Percentiles rank a stretch among this genome's conserved stretches.
Conservation (phyloP, 345 rosid genomes). For the Theobroma cacao region DNA sequence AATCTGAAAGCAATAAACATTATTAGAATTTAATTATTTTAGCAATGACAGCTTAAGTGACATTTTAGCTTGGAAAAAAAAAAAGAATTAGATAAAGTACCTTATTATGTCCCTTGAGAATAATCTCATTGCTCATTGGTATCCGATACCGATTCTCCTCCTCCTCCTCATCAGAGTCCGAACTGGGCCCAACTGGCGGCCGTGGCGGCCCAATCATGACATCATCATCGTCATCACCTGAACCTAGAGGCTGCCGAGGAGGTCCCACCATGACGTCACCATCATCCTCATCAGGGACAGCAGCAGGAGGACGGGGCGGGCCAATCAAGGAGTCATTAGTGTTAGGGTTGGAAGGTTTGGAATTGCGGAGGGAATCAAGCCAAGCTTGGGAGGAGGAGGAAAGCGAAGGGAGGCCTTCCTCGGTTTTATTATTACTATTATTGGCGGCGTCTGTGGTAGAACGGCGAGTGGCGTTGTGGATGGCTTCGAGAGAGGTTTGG, state of each 20-base stretch:
- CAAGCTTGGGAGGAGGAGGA: conserved; percentile 57
- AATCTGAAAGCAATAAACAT: conserved; percentile 39
- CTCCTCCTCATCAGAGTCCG: conserved; percentile 49
- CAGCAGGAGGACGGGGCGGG: conserved; percentile 30
- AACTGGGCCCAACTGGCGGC: conserved; percentile 33
- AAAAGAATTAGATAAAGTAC: conserved; percentile 28
- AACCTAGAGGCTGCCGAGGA: conserved; percentile 36
- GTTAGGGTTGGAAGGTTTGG: conserved; percentile 27
- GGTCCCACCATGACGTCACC: conserved; percentile 52
- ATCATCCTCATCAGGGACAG: conserved; percentile 30
- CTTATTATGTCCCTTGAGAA: conserved; percentile 87
- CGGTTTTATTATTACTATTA: background rate
- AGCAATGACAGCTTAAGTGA: background rate
- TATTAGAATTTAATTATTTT: background rate
- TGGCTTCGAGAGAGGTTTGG: conserved; percentile 56
- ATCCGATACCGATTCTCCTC: conserved; percentile 60
- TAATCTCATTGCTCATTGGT: conserved; percentile 83
- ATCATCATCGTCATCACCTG: conserved; percentile 32
- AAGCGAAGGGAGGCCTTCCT: conserved; percentile 41
- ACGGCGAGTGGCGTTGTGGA: conserved; percentile 84
- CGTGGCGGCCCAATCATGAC: conserved; percentile 63
- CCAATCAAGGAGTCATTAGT: conserved; percentile 31
- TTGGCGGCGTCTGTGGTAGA: conserved; percentile 13
- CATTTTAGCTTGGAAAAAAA: background rate
- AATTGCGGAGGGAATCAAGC: conserved; percentile 45